Conservation (phyloP, 2,329 filamentous ascomycete species). For the Penicillium sp. region DNA sequence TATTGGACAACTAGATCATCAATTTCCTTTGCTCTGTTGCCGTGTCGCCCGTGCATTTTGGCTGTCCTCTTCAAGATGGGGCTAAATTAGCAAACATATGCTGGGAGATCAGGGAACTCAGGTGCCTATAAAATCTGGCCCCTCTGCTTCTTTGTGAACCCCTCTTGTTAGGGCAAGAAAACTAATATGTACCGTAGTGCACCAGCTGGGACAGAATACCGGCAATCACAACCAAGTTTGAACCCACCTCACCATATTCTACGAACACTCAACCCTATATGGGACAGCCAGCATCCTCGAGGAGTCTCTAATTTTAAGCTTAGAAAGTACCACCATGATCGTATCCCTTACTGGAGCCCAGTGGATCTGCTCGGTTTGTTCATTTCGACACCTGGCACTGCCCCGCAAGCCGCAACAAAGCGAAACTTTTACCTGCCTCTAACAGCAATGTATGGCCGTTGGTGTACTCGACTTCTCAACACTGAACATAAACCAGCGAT, state of each 20-base stretch:
- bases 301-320: too few species aligned
- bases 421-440: constrained; percentile 22
- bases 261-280: neutral
- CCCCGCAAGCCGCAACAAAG: constrained; percentile 20
- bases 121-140: neutral
- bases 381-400: constrained; percentile 15
- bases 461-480: constrained; percentile 4
- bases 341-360: constrained; percentile 17
- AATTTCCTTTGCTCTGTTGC: constrained; percentile 3
- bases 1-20: neutral
- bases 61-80: neutral
- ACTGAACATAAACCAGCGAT: neutral
- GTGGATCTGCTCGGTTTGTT: constrained; percentile 22
- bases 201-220: neutral
- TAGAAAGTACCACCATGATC: neutral
- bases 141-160: neutral
- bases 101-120: neutral
- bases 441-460: constrained; percentile 22
- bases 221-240: neutral
- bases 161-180: neutral
- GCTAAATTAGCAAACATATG: neutral
- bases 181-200: neutral
- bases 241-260: neutral
- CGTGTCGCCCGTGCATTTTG: constrained; percentile 13
- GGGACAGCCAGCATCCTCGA: too few species aligned